phyloP scores from a whole-genome alignment of 108 stramenopile species.

The Parietichytrium sp. region DNA sequence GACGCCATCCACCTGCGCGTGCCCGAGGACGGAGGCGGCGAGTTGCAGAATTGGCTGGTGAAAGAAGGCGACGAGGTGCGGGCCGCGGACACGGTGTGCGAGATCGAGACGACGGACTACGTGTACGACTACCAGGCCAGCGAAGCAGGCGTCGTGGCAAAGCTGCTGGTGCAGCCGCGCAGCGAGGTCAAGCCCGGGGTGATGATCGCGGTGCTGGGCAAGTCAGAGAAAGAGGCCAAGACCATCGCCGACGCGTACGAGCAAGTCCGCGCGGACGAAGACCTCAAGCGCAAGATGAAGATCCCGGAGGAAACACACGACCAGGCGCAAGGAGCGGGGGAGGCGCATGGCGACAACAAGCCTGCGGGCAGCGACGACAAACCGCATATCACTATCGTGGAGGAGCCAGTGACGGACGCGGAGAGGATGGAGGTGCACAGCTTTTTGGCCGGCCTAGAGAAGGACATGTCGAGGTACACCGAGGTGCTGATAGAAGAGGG shows the following conservation, averaged over 20 bases:
- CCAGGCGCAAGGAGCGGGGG: conserved; percentile 5
- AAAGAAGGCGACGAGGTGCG: not conserved
- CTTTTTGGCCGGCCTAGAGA: not conserved
- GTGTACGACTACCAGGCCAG: conserved; percentile 10
- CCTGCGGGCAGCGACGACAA: not conserved
- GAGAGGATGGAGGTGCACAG: not conserved
- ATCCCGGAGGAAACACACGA: too few relatives aligned
- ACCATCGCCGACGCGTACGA: not conserved
- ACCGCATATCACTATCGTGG: too few relatives aligned
- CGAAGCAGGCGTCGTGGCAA: conserved; percentile 26
- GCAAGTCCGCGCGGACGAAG: conserved; percentile 1
- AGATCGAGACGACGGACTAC: conserved; percentile 38
- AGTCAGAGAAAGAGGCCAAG: not conserved
- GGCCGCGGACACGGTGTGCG: not conserved
- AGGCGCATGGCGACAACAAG: not conserved
- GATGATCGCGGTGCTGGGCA: not conserved
- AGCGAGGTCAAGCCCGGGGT: conserved; percentile 10
- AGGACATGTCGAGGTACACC: not conserved
- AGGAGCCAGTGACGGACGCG: not conserved
- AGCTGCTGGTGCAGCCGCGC: not conserved
- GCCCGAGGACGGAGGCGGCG: not conserved
- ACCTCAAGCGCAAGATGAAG: not conserved
- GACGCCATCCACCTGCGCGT: conserved; percentile 4
- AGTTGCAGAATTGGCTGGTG: not conserved
- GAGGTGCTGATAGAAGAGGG: conserved; percentile 15